Evolutionary conservation across 2,329 filamentous ascomycete species (phyloP), one percentile per base, ranked within the genome.

Genomic region (Sporothrix pseudoabietina): DNA sequence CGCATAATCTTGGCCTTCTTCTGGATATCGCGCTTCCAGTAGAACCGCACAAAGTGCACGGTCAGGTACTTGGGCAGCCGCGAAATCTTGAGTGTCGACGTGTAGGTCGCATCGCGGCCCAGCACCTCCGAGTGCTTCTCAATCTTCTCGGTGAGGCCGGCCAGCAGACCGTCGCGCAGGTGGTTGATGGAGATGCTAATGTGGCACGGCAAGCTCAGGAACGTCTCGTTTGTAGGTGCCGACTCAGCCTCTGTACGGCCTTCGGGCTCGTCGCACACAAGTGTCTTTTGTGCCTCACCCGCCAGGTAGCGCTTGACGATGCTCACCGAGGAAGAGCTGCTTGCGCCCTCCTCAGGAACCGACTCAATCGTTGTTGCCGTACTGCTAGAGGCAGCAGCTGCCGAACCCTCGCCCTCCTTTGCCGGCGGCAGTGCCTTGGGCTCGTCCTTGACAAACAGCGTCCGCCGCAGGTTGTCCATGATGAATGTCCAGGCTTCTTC

Each of bases 1-100:
- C 94, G 93, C 93, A 99, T 95, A 78, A 99, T 99, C 87, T 99
- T 99, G 77, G 95, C 94, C 87, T 99, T 99, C 86, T 98, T 98
- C 82, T 97, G 92, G 3, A 93, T 94, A 77, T 97, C 94, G 65
- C 92, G 90, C 80, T 97, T 95, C 96, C 96, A 99, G 85, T 95
- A 98, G 84, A 99, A 99, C 76, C 96, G 93, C 73, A 99, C 93
- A 81, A 99, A 97, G 82, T 99, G 96, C 4, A 99, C 93, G 0
- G 96, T 96, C 61, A 99, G 87, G 81, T 99, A 98, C 82, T 97
- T 97, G 22, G 96, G 96, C 68, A 98, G 85, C 26, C 95, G 91
- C 12, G 94, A 89, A 78, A 99, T 97, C 79, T 91, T 90, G n/a
- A 94, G 96, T 3, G 88, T 92, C 83, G 97, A 97, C 69, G 94